A percentile compares a stretch with the other conserved stretches of the same genome.
These are phyloP conservation scores for Cyberlindnera galapagoensis DNA, from an alignment of 805 yeast species.

Conservation along the genomic window DNA sequence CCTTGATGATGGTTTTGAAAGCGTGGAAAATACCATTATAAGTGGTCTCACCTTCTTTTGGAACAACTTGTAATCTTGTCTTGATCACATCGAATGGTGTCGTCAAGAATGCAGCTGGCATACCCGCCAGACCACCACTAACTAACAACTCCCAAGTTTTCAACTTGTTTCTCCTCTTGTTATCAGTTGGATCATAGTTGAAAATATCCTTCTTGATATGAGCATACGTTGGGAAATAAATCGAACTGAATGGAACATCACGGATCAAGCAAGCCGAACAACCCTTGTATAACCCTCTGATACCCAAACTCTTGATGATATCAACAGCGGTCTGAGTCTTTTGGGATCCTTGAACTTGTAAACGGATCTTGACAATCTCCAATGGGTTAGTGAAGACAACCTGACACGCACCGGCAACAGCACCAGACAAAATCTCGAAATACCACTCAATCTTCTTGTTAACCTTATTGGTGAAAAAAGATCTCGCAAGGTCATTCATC, in stretches of 20 bases:
- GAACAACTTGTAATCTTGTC: constrained; percentile 86
- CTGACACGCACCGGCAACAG: constrained; percentile 94
- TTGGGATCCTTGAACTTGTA: constrained; percentile 85
- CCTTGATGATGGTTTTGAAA: constrained; percentile 60
- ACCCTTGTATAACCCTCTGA: constrained; percentile 86
- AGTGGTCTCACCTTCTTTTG: constrained; percentile 67
- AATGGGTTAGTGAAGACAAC: constrained; percentile 94
- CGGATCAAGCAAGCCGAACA: constrained; percentile 85
- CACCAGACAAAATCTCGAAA: constrained; percentile 83
- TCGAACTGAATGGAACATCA: constrained; percentile 95
- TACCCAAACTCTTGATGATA: constrained; percentile 73
- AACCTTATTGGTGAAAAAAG: constrained; percentile 49
- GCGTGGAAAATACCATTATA: constrained; percentile 79
- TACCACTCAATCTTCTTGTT: constrained; percentile 43
- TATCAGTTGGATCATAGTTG: constrained; percentile 68
- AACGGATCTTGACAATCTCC: constrained; percentile 90
- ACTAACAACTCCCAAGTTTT: constrained; percentile 77
- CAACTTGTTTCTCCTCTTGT: constrained; percentile 50
- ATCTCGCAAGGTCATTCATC: constrained; percentile 83
- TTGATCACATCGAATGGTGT: constrained; percentile 97
- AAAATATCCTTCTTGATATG: constrained; percentile 80
- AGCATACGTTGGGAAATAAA: constrained; percentile 95
- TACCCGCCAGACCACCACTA: constrained; percentile 94
- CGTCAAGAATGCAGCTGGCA: constrained; percentile 94
- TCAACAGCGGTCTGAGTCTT: constrained; percentile 47